Conservation (phyloP, 75 land plant genomes). For the Adiantum capillusveneris region DNA sequence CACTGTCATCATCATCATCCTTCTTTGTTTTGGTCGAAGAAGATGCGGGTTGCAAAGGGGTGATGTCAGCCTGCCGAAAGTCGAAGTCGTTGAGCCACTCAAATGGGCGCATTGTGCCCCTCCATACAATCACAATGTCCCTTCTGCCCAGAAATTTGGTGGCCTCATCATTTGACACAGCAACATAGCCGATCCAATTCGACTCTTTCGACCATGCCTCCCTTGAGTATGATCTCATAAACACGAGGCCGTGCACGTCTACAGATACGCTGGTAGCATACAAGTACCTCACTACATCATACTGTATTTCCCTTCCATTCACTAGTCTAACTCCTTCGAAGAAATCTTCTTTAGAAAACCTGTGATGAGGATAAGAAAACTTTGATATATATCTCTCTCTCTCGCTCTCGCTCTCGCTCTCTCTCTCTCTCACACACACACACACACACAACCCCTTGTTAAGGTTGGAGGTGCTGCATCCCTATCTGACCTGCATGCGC, state of each 20-base stretch:
- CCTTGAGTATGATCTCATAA: conserved; percentile 39
- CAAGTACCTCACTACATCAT: conserved; percentile 36
- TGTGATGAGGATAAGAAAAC: too few relatives aligned
- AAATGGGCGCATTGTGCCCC: conserved; percentile 45
- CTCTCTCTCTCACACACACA: too few relatives aligned
- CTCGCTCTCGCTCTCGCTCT: too few relatives aligned
- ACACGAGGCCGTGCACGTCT: conserved; percentile 23
- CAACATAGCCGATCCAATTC: conserved; percentile 80
- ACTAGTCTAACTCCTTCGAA: conserved; percentile 48
- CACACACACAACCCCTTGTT: too few relatives aligned
- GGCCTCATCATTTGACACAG: conserved; percentile 41
- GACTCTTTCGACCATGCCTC: conserved; percentile 70
- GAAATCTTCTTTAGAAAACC: conserved; percentile 44
- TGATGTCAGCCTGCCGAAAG: conserved; percentile 15
- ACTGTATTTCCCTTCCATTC: conserved; percentile 18
- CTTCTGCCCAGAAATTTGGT: conserved; percentile 32
- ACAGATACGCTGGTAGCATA: conserved; percentile 52
- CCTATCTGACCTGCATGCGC: conserved; percentile 44
- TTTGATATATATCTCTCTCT: too few relatives aligned
- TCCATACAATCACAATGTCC: conserved; percentile 62
- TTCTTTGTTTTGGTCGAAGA: too few relatives aligned
- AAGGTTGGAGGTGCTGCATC: too few relatives aligned
- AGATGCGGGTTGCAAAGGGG: conserved; percentile 10
- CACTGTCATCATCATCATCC: conserved; percentile 3
- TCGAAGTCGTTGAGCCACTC: conserved; percentile 59